These are phyloP conservation scores for Ustilago bromivora DNA, from an alignment of 1,284 basidiomycete genomes.

Conservation along the genomic window DNA sequence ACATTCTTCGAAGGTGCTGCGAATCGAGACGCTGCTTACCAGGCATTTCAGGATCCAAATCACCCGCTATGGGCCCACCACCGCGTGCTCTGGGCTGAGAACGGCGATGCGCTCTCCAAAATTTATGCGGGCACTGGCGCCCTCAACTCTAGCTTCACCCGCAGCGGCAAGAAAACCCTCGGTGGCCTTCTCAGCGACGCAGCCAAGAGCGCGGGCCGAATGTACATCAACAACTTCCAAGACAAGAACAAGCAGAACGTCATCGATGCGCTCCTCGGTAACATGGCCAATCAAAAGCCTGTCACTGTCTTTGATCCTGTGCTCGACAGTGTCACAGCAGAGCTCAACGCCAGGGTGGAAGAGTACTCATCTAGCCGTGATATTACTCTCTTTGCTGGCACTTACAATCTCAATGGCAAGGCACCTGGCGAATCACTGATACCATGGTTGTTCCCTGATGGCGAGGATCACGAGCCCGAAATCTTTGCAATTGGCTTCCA, in stretches of 20 bases:
- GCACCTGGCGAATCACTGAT: conserved; percentile 82
- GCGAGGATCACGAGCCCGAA: conserved; percentile 68
- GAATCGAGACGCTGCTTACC: conserved; percentile 31
- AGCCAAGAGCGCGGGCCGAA: conserved; percentile 81
- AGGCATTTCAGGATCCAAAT: conserved; percentile 29
- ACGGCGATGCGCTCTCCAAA: conserved; percentile 71
- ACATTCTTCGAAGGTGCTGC: conserved; percentile 49
- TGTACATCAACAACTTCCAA: conserved; percentile 98
- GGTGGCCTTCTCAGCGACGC: conserved; percentile 81
- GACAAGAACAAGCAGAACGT: conserved; percentile 93
- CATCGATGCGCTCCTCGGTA: conserved; percentile 95
- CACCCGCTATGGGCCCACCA: conserved; percentile 83
- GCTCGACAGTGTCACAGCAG: conserved; percentile 83
- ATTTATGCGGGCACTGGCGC: conserved; percentile 98
- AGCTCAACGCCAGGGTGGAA: conserved; percentile 72
- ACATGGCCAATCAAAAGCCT: conserved; percentile 85
- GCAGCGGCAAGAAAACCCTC: conserved; percentile 88
- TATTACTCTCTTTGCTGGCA: conserved; percentile 85
- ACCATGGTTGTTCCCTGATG: conserved; percentile 86
- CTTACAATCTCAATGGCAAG: conserved; percentile 96
- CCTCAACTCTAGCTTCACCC: conserved; percentile 93
- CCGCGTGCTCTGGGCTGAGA: conserved; percentile 87
- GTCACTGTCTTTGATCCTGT: conserved; percentile 95
- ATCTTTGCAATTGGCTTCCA: conserved; percentile 79
- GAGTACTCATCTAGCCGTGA: conserved; percentile 86